These are phyloP conservation scores for Mucor racemosus DNA, from an alignment of 371 early-diverging fungal genomes.

Conservation along the genomic window DNA sequence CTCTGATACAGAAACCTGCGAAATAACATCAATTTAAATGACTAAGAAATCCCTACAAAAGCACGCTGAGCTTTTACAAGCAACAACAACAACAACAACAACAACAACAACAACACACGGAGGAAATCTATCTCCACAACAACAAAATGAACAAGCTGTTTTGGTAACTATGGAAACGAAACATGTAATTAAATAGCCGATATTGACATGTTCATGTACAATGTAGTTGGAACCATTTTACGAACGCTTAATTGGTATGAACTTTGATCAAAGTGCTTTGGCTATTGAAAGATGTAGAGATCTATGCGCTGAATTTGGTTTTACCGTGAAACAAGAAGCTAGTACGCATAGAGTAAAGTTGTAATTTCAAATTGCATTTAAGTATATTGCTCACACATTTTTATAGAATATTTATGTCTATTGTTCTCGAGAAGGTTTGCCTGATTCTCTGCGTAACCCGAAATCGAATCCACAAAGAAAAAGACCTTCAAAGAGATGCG, in stretches of 20 bases:
- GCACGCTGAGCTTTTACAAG: no score
- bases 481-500: conserved; percentile 64
- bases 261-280: conserved; percentile 26
- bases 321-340: conserved; percentile 62
- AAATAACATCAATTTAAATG: not conserved
- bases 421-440: conserved; percentile 68
- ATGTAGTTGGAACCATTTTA: conserved; percentile 56
- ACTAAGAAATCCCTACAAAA: not conserved
- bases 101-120: conserved; percentile 2
- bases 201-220: conserved; percentile 1
- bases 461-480: conserved; percentile 63
- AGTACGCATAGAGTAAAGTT: conserved; percentile 56
- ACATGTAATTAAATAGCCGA: conserved; percentile 2
- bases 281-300: conserved; percentile 55
- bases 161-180: conserved; percentile 14
- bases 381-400: not conserved
- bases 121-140: conserved; percentile 15
- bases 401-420: conserved; percentile 67
- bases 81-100: not conserved
- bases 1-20: not conserved
- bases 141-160: conserved; percentile 24
- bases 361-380: not conserved
- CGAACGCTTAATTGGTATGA: conserved; percentile 39
- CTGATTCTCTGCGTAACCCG: conserved; percentile 63
- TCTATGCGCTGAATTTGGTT: conserved; percentile 56